Percentiles rank a stretch among this genome's conserved stretches.
Conservation (phyloP, 768 basidiomycete genomes). For the Phanerochaete carnosa region DNA sequence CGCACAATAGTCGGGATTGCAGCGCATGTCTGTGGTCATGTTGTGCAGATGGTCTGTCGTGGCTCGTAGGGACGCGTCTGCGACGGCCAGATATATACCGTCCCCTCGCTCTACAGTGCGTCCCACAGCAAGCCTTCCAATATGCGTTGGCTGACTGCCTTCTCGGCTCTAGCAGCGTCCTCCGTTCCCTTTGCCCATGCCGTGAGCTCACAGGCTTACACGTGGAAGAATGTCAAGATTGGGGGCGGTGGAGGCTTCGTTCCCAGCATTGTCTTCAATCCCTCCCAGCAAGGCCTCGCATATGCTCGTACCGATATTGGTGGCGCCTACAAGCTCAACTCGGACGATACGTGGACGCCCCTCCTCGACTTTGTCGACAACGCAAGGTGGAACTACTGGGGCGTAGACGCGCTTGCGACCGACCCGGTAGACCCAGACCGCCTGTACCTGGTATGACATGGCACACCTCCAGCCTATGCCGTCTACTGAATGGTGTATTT, state of each 20-base stretch:
- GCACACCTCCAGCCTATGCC: not conserved
- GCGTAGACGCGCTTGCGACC: constrained; percentile 48
- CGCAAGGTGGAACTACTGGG: constrained; percentile 49
- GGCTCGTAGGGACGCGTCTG: not conserved
- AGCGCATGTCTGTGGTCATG: not conserved
- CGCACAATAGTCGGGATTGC: not conserved
- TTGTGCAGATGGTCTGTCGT: not conserved
- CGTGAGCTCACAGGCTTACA: constrained; percentile 47
- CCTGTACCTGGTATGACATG: constrained; percentile 43
- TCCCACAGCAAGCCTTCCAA: not conserved
- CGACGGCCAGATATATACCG: not conserved
- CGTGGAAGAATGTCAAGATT: constrained; percentile 62
- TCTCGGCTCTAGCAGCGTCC: not conserved
- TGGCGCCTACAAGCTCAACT: constrained; percentile 60
- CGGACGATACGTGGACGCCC: constrained; percentile 61
- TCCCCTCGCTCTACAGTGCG: not conserved
- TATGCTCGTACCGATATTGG: constrained; percentile 71
- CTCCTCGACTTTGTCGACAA: constrained; percentile 51
- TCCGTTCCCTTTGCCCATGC: constrained; percentile 31
- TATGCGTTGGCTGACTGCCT: not conserved
- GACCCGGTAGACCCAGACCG: constrained; percentile 56
- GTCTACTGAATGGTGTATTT: not conserved
- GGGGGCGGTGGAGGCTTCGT: constrained; percentile 47
- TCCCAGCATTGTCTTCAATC: constrained; percentile 60
- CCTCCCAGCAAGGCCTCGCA: constrained; percentile 54